These are phyloP conservation scores for Neltuma alba DNA, from an alignment of 306 rosid genomes.

Conservation along the genomic window DNA sequence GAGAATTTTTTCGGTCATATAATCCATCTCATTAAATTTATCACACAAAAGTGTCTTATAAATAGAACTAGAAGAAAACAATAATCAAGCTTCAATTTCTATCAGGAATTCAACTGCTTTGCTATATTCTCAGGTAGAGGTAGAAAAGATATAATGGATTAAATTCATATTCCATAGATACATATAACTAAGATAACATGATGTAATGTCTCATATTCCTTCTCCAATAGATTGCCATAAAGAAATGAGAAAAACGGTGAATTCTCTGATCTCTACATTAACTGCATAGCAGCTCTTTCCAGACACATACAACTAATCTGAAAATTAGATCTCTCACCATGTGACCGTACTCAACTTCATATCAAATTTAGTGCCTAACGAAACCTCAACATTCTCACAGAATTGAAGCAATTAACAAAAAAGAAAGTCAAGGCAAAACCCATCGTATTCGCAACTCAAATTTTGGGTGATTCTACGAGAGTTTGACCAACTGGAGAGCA, in stretches of 20 bases:
- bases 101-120: neutral
- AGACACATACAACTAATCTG: neutral
- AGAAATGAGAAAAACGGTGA: neutral
- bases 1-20: too few relatives aligned
- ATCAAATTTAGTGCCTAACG: slow-evolving; percentile 17
- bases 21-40: too few relatives aligned
- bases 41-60: too few relatives aligned
- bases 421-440: slow-evolving; percentile 3
- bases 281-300: neutral
- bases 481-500: neutral
- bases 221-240: neutral
- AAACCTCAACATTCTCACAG: slow-evolving; percentile 13
- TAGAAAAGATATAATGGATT: neutral
- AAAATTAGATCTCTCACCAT: slow-evolving; percentile 18
- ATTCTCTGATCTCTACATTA: neutral
- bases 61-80: too few relatives aligned
- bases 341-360: neutral
- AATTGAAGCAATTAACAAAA: slow-evolving; percentile 4
- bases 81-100: neutral
- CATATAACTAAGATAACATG: neutral
- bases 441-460: neutral
- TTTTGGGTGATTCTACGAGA: neutral
- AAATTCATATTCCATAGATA: neutral
- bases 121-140: neutral
- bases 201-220: neutral